Evolutionary conservation across 1,284 basidiomycete genomes (phyloP).

Genomic region (Golubevia sp.): DNA sequence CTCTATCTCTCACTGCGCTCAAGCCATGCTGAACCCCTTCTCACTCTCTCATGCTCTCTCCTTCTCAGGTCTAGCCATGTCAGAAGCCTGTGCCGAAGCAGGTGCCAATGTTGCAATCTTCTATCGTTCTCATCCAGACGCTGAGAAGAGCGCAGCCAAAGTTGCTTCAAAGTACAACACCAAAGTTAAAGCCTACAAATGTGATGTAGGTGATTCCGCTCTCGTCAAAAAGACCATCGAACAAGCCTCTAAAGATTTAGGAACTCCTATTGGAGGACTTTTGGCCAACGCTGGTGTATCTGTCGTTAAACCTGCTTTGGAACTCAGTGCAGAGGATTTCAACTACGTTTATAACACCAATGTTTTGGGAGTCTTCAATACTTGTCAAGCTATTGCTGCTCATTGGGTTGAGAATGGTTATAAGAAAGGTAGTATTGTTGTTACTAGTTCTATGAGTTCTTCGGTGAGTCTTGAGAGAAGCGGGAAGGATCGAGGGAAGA

Average conservation of each 20-base stretch:
- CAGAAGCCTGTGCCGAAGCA: slow-evolving; percentile 49
- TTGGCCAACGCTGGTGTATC: slow-evolving; percentile 58
- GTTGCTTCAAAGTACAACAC: slow-evolving; percentile 55
- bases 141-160: slow-evolving; percentile 50
- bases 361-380: slow-evolving; percentile 61
- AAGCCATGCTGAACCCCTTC: too few relatives aligned
- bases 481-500: too few relatives aligned
- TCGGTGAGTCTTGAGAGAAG: slow-evolving; percentile 23
- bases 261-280: slow-evolving; percentile 46
- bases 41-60: too few relatives aligned
- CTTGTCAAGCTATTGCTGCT: slow-evolving; percentile 52
- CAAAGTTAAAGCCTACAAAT: slow-evolving; percentile 61
- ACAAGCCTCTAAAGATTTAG: slow-evolving; percentile 49
- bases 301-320: slow-evolving; percentile 60
- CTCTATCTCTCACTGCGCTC: too few relatives aligned
- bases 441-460: slow-evolving; percentile 59
- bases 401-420: slow-evolving; percentile 57
- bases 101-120: slow-evolving; percentile 60
- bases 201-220: slow-evolving; percentile 54
- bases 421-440: slow-evolving; percentile 59
- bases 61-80: slow-evolving; percentile 50
- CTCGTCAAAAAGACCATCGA: slow-evolving; percentile 52
- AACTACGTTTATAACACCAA: slow-evolving; percentile 60
- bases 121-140: slow-evolving; percentile 58
- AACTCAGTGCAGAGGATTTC: slow-evolving; percentile 56